Base-by-base conservation (phyloP, 2,329 filamentous ascomycete genomes). In the Onygenales sp. region DNA sequence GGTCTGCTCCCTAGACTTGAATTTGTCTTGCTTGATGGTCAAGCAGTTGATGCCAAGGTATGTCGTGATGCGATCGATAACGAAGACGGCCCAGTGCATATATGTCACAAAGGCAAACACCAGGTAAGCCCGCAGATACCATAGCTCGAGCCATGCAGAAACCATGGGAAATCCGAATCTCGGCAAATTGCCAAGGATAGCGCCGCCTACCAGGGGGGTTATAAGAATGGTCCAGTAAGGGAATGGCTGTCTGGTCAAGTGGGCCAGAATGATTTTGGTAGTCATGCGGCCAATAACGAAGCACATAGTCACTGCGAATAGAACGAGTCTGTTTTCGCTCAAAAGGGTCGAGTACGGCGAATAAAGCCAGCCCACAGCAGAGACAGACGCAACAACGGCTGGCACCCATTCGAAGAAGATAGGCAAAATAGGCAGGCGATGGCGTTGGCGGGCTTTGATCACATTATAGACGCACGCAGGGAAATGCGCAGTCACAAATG, bases 221-320 rank as follows among this genome's bases (percentile, higher is more conserved):
- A 97, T 78, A 80, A 97, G 87, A 48, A 93, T 80, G 9, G 93
- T 97, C 90, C 91, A 97, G 78, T 88, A 94, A 1, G 93, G 93
- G 72, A 97, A 98, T 3, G 92, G 88, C 69, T 97, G 93, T 58
- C 83, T 83, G 2, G 93, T 93, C 50, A 98, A 78, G 70, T 98
- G 93, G 2, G 93, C 92, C 14, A 98, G 83, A 66, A 98, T 98
- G 71, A 97, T 97, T 77, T 97, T 98, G 41, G 93, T 98, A 0
- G 93, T 97, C 85, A 98, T 90, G 61, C 93, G 86, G 38, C 93
- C 93, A 69, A 98, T 97, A 55, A 96, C 93, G 63, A 97, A 91
- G n/a, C 89, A 87, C 78, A 97, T 87, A 55, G 89, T 95, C 56
- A 95, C 73, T 75, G 91, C 96, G 71, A 95, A 95, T 46, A 97